Evolutionary conservation across 805 yeast genomes (phyloP).

Genomic region (Wickerhamiella australiensis): DNA sequence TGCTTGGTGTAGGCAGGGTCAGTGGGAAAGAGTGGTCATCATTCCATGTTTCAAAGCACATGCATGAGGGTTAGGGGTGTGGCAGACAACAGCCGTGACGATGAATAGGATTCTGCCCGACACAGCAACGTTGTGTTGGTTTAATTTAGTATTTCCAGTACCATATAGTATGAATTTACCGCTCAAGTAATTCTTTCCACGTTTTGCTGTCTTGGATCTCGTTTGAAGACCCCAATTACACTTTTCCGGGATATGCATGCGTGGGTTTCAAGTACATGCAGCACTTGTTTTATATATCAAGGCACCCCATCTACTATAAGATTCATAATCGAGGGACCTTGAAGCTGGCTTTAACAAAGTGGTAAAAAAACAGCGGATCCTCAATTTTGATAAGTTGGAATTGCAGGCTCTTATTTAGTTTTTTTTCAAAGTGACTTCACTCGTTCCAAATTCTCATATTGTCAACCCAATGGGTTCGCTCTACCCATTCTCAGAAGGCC

Average conservation of each 20-base stretch:
- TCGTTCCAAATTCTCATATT: background rate
- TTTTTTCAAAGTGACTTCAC: conserved; percentile 7
- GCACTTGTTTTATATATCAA: conserved; percentile 6
- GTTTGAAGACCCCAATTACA: background rate
- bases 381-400: background rate
- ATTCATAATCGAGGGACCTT: conserved; percentile 2
- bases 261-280: conserved; percentile 3
- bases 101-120: background rate
- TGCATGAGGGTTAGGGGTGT: conserved; percentile 1
- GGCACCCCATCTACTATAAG: conserved; percentile 1
- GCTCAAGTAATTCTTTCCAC: background rate
- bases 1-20: conserved; percentile 1
- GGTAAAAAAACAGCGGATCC: background rate
- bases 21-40: background rate
- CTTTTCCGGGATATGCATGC: conserved; percentile 3
- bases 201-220: background rate
- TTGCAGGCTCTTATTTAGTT: background rate
- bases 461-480: conserved; percentile 8
- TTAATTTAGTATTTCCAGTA: no score
- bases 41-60: conserved; percentile 2
- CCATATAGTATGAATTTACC: no score
- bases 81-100: conserved; percentile 1
- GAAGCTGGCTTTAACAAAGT: background rate
- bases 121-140: no score
- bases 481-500: conserved; percentile 5